A percentile compares a stretch with the other conserved stretches of the same genome.
Conservation (phyloP, 1,139 yeast species). For the Suhomyces panamericanus region DNA sequence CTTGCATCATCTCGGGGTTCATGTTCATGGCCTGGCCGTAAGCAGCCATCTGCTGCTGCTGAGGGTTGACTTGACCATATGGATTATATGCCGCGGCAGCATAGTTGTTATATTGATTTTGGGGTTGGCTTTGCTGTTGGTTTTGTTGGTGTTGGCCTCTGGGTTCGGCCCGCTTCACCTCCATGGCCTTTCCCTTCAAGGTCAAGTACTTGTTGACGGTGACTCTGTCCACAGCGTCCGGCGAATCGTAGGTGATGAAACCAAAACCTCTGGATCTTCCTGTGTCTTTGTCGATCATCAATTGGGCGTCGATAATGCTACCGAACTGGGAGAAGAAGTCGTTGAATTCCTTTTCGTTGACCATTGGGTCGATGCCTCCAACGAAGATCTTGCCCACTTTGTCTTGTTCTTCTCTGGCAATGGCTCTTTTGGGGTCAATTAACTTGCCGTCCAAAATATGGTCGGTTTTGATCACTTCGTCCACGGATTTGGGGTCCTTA, state of each 20-base stretch:
- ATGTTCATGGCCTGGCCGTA: constrained; percentile 46
- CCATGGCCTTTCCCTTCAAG: constrained; percentile 88
- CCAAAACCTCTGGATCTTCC: constrained; percentile 99
- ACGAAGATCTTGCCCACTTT: constrained; percentile 96
- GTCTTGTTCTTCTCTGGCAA: constrained; percentile 97
- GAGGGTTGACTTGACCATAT: constrained; percentile 34
- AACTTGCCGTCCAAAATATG: constrained; percentile 95
- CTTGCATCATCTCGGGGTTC: constrained; percentile 84
- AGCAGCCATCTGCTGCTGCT: constrained; percentile 22
- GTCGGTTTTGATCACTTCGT: constrained; percentile 81
- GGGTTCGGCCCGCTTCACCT: constrained; percentile 98
- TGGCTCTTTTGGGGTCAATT: constrained; percentile 97
- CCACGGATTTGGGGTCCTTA: constrained; percentile 78
- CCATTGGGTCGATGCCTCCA: constrained; percentile 97
- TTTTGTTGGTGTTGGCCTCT: constrained; percentile 56
- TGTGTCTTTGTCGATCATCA: constrained; percentile 97
- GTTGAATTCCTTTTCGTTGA: constrained; percentile 88
- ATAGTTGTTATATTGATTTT: constrained; percentile 27
- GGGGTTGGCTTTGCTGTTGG: constrained; percentile 18
- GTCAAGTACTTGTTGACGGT: constrained; percentile 80
- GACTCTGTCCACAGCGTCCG: constrained; percentile 92
- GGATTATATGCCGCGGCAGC: constrained; percentile 32
- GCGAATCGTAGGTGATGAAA: constrained; percentile 92
- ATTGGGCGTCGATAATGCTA: constrained; percentile 91
- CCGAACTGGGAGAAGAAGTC: constrained; percentile 90